These are phyloP conservation scores for Tubosaeta sp. DNA, from an alignment of 768 basidiomycete species.

Conservation along the genomic window DNA sequence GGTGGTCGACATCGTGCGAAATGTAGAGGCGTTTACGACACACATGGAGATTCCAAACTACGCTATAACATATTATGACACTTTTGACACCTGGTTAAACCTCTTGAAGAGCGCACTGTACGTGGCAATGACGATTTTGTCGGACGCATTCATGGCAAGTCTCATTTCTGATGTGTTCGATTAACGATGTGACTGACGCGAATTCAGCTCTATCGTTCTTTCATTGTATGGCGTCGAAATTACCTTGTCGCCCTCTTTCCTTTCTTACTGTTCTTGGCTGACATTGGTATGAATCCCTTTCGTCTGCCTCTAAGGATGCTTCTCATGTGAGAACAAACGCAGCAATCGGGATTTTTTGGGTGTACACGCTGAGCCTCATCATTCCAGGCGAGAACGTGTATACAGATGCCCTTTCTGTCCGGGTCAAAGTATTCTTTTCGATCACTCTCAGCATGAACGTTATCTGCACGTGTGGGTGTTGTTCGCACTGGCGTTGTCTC, in stretches of 20 bases:
- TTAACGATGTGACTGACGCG: not conserved
- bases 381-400: not conserved
- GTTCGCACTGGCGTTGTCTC: not conserved
- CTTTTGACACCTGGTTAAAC: not conserved
- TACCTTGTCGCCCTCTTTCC: not conserved
- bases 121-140: not conserved
- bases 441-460: slow-evolving; percentile 1
- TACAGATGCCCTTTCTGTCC: not conserved
- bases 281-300: not conserved
- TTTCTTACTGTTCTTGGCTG: not conserved
- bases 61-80: not conserved
- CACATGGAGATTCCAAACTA: not conserved
- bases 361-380: slow-evolving; percentile 1
- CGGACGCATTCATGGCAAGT: slow-evolving; percentile 1
- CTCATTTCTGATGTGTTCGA: not conserved
- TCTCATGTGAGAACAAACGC: not conserved
- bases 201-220: not conserved
- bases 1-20: not conserved
- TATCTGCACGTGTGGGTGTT: not conserved
- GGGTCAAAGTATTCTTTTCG: slow-evolving; percentile 1
- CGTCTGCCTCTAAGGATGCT: not conserved
- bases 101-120: slow-evolving; percentile 1
- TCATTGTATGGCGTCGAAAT: slow-evolving; percentile 2
- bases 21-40: slow-evolving; percentile 2
- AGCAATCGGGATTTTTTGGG: slow-evolving; percentile 3